Percentiles rank a stretch among this genome's conserved stretches.
phyloP scores from a whole-genome alignment of 441 rosid species.

The Bocquillonia castaneifolia region DNA sequence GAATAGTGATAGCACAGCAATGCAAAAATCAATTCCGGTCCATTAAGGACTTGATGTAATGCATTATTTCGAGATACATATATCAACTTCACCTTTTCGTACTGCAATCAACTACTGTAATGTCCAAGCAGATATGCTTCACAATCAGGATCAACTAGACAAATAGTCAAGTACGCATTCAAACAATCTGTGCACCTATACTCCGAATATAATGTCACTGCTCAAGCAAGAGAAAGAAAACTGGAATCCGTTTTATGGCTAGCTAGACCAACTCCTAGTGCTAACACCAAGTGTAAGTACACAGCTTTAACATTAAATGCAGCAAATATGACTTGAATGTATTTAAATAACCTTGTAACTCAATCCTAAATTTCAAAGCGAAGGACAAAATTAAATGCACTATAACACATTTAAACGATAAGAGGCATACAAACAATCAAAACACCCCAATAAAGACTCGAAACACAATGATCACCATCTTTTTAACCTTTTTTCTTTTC shows the following conservation, averaged over 20 bases:
- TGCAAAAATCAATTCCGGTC: neutral
- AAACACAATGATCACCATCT: neutral
- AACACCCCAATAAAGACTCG: neutral
- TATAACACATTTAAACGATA: neutral
- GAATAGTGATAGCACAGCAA: neutral
- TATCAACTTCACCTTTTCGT: no score
- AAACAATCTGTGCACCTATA: neutral
- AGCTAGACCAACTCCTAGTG: conserved; percentile 1
- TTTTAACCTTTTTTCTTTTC: no score
- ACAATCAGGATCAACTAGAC: neutral
- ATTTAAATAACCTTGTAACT: conserved; percentile 8
- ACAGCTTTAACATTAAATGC: neutral
- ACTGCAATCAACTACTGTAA: no score
- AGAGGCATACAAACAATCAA: neutral
- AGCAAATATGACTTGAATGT: conserved; percentile 1
- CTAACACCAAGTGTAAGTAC: neutral
- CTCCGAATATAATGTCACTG: neutral
- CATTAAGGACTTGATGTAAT: no score
- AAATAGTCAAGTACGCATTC: neutral
- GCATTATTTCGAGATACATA: no score
- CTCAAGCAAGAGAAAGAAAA: no score
- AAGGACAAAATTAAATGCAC: neutral
- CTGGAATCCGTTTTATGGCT: no score
- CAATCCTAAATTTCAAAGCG: neutral
- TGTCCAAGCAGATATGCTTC: no score